phyloP scores from a whole-genome alignment of 148 eudicot species.

The Fallopia convolvulus region DNA sequence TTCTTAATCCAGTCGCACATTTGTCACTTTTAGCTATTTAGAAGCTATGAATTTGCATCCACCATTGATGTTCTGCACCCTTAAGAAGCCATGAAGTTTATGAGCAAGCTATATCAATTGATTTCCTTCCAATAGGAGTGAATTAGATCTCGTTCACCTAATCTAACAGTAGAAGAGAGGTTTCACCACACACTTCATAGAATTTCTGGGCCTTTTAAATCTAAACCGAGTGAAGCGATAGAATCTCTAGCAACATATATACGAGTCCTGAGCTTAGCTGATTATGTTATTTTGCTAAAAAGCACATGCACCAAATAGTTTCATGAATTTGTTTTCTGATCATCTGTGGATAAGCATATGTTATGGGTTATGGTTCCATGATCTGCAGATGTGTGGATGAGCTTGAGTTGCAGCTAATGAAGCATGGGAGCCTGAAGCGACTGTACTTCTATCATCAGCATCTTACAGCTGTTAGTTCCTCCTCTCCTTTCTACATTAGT shows the following conservation, averaged over 20 bases:
- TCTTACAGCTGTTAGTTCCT: conserved; percentile 79
- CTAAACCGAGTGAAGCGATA: not conserved
- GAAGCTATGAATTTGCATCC: not conserved
- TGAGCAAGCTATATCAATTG: not conserved
- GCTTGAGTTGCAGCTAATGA: conserved; percentile 85
- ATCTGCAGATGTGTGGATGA: conserved; percentile 90
- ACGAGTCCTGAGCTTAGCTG: not conserved
- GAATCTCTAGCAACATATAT: not conserved
- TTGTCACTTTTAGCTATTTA: not conserved
- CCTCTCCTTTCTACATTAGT: conserved; percentile 8
- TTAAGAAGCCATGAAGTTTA: not conserved
- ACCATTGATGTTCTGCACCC: not conserved
- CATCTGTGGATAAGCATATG: not conserved
- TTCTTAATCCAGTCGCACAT: conserved; percentile 1
- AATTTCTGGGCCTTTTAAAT: not conserved
- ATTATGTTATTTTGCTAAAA: not conserved
- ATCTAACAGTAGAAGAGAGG: not conserved
- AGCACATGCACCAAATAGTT: not conserved
- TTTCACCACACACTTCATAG: not conserved
- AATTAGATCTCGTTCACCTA: not conserved
- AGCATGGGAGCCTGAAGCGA: conserved; percentile 91
- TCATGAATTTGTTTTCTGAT: conserved; percentile 3
- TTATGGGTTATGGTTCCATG: not conserved
- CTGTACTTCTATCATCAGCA: conserved; percentile 98
- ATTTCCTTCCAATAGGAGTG: not conserved